These are phyloP conservation scores for Xylariaceae sp. DNA, from an alignment of 2,329 filamentous ascomycete species.

Conservation along the genomic window DNA sequence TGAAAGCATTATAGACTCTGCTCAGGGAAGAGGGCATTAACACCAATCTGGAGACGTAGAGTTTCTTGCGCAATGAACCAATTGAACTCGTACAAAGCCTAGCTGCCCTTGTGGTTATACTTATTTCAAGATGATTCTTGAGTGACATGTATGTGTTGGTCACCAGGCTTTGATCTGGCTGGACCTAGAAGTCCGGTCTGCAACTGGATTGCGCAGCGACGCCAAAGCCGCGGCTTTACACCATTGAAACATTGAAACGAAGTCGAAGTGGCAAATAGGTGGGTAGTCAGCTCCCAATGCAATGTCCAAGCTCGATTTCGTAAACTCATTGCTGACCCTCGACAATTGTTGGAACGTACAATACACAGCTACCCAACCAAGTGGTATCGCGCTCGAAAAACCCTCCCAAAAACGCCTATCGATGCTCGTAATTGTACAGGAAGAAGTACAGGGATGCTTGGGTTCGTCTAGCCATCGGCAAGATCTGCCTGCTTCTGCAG, in stretches of 20 bases:
- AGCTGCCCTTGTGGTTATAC: not conserved
- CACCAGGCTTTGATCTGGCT: not conserved
- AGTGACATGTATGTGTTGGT: not conserved
- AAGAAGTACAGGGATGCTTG: constrained; percentile 15
- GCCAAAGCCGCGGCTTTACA: too few relatives aligned
- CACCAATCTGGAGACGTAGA: not conserved
- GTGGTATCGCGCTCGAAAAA: constrained; percentile 20
- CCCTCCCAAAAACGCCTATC: constrained; percentile 31
- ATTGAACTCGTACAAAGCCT: not conserved
- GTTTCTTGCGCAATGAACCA: not conserved
- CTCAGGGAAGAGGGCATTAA: not conserved
- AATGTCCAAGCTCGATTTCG: not conserved
- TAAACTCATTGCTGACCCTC: not conserved
- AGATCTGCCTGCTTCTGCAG: constrained; percentile 86
- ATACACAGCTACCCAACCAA: constrained; percentile 7
- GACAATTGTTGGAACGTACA: not conserved
- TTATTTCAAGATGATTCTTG: not conserved
- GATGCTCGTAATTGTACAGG: constrained; percentile 33
- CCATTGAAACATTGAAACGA: not conserved
- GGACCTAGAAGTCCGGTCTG: not conserved
- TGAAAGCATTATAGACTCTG: constrained; percentile 10
- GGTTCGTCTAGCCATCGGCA: constrained; percentile 47
- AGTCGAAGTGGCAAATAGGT: not conserved
- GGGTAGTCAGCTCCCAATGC: not conserved
- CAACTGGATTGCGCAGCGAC: not conserved